A percentile compares a stretch with the other conserved stretches of the same genome.
phyloP scores from a whole-genome alignment of 345 rosid genomes.

The Erucastrum elatum region DNA sequence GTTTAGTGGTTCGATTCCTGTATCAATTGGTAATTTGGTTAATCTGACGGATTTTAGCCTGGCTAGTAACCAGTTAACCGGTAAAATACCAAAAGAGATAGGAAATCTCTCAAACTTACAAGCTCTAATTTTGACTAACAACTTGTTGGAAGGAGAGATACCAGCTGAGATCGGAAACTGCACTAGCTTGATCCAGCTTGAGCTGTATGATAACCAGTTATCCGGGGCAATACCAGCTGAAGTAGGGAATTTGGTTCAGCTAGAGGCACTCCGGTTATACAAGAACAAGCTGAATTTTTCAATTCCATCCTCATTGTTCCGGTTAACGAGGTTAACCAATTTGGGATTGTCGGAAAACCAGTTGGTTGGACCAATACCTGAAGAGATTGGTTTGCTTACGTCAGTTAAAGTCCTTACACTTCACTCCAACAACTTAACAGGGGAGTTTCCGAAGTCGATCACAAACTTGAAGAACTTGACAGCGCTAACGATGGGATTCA shows the following conservation, averaged over 20 bases:
- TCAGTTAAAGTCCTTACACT: conserved; percentile 64
- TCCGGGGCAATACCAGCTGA: conserved; percentile 65
- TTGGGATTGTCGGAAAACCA: conserved; percentile 68
- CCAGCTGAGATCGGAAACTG: conserved; percentile 67
- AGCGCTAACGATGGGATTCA: conserved; percentile 57
- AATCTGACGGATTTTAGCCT: conserved; percentile 58
- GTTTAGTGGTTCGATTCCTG: conserved; percentile 62
- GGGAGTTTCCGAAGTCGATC: conserved; percentile 64
- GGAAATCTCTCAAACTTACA: conserved; percentile 67
- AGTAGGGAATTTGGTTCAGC: conserved; percentile 58
- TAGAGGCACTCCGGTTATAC: conserved; percentile 51
- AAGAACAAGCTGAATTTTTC: conserved; percentile 60
- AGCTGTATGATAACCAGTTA: conserved; percentile 53
- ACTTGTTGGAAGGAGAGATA: conserved; percentile 60
- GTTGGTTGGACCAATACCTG: conserved; percentile 57
- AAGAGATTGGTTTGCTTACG: conserved; percentile 52
- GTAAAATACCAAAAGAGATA: conserved; percentile 58
- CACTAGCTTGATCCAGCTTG: conserved; percentile 51
- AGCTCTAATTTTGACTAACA: conserved; percentile 43
- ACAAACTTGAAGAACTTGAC: conserved; percentile 64
- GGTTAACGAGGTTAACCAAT: conserved; percentile 50
- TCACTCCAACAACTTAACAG: conserved; percentile 62
- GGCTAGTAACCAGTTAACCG: conserved; percentile 59
- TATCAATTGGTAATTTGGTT: conserved; percentile 54
- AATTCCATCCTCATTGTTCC: conserved; percentile 65